Evolutionary conservation across 106 monocot species (phyloP), one percentile per base, ranked within the genome.

Genomic region (Phalaenopsis equestris): DNA sequence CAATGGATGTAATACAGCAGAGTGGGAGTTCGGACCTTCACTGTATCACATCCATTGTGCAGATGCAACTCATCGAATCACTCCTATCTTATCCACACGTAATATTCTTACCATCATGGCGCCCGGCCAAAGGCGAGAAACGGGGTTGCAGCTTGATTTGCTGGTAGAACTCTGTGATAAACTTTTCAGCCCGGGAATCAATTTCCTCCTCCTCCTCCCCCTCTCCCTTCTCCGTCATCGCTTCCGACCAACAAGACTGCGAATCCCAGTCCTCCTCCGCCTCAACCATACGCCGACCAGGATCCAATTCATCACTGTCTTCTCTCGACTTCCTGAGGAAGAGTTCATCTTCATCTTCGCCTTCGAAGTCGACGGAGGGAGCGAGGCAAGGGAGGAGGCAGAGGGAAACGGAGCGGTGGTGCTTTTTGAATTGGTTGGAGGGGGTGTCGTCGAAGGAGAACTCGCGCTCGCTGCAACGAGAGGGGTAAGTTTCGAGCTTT

Each of bases 171-270:
- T 45, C 76, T 0, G 78, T 47, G 37, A 87, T 87, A 46, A 90
- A 90, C 75, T 83, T 81, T 79, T 90, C 90, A 8, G 90, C 90
- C 81, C 75, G 87, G n/a, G 23, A 15, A 81, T 90, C 90, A 43
- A 90, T 83, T 41, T 83, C 90, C 41, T 49, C 58, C 4, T 73
- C 75, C 18, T 78, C 81, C 52, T 52, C 52, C 11, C 14, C 52
- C 3, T 12, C 9, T 82, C 80, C 64, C 1, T 52, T 65, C 82
- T 3, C 52, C 79, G 12, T 23, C 56, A 2, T 38, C 18, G 17
- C 46, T 17, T 24, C 18, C n/a, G 46, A 46, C 46, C n/a, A 42
- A 42, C 45, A 75, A 17, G 46, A 19, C 15, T 75, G n/a, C 5
- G 42, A 42, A 8, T 23, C 75, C 18, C 46, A 18, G 7, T 75